These are phyloP conservation scores for Teunomyces pallodes DNA, from an alignment of 805 yeast genomes.

Conservation along the genomic window DNA sequence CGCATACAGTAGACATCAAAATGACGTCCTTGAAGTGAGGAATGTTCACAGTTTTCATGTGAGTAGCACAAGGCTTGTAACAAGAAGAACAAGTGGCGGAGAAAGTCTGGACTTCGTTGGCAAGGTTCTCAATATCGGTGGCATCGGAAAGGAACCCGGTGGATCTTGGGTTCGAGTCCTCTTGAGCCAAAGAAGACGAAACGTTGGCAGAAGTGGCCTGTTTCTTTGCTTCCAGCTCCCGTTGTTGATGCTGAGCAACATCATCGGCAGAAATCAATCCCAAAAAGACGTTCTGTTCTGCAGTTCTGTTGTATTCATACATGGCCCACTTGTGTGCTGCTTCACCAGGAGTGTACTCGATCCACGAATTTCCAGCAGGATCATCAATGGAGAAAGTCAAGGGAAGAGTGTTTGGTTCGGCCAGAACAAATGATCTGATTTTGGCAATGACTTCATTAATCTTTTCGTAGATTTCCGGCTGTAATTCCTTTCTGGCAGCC, in stretches of 20 bases:
- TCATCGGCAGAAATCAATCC: slow-evolving; percentile 76
- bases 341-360: slow-evolving; percentile 84
- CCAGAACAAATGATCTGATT: slow-evolving; percentile 59
- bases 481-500: slow-evolving; percentile 67
- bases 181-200: slow-evolving; percentile 17
- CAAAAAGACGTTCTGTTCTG: slow-evolving; percentile 80
- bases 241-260: slow-evolving; percentile 45
- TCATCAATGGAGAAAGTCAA: slow-evolving; percentile 80
- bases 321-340: slow-evolving; percentile 88
- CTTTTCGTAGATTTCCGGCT: slow-evolving; percentile 73
- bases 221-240: slow-evolving; percentile 49
- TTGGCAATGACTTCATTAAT: slow-evolving; percentile 66
- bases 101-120: slow-evolving; percentile 91
- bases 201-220: slow-evolving; percentile 38
- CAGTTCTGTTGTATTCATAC: slow-evolving; percentile 76
- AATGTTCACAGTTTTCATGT: slow-evolving; percentile 93
- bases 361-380: slow-evolving; percentile 97
- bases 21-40: slow-evolving; percentile 98
- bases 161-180: slow-evolving; percentile 28
- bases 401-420: slow-evolving; percentile 68
- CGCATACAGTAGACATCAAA: slow-evolving; percentile 93
- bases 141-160: slow-evolving; percentile 66
- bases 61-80: slow-evolving; percentile 77
- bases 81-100: slow-evolving; percentile 92
- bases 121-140: slow-evolving; percentile 79